phyloP scores from a whole-genome alignment of 768 basidiomycete species.

The Tylopilus sp. region DNA sequence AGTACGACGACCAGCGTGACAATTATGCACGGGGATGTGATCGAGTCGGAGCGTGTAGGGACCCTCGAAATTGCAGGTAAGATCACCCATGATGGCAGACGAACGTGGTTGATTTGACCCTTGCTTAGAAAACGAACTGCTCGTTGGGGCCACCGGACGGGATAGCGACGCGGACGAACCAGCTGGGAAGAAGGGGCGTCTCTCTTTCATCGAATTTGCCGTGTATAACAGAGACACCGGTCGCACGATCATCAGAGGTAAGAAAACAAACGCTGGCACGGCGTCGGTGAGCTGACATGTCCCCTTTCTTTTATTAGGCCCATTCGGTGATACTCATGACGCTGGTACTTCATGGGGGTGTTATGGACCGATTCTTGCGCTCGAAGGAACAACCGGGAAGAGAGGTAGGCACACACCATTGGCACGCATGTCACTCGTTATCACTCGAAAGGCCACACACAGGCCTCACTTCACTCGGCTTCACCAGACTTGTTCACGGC shows the following conservation, averaged over 20 bases:
- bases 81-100: no score
- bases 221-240: not conserved
- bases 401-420: not conserved
- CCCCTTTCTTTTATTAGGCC: not conserved
- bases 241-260: not conserved
- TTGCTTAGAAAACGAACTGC: not conserved
- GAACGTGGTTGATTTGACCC: not conserved
- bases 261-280: not conserved
- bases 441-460: not conserved
- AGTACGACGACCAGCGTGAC: not conserved
- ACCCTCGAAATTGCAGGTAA: not conserved
- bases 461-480: not conserved
- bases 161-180: not conserved
- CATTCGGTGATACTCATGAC: not conserved
- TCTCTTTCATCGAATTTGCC: not conserved
- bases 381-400: not conserved
- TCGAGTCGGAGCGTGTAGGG: not conserved
- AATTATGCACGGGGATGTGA: not conserved
- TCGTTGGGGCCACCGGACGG: not conserved
- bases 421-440: not conserved
- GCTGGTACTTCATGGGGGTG: not conserved
- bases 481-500: not conserved
- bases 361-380: not conserved
- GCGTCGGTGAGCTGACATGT: not conserved
- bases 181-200: not conserved